Evolutionary conservation across 306 rosid species (phyloP).

Genomic region (Vigna radiata): DNA sequence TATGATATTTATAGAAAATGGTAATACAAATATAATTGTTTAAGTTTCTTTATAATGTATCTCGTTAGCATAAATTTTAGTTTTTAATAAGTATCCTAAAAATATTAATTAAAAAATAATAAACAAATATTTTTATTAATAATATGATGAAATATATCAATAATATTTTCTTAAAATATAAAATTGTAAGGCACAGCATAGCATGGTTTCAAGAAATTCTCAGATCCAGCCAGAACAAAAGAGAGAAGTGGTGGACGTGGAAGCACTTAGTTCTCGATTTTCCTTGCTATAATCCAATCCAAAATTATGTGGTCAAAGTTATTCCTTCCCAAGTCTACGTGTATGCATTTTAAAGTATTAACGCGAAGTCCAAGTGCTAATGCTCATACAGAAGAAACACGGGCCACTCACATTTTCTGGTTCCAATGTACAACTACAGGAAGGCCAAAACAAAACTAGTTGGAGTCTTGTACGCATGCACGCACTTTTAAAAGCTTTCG

Average conservation of each 20-base stretch:
- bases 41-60: too few species aligned
- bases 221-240: not conserved
- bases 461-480: not conserved
- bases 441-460: not conserved
- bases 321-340: not conserved
- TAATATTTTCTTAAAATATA: too few species aligned
- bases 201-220: not conserved
- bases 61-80: too few species aligned
- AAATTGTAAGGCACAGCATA: too few species aligned
- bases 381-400: not conserved
- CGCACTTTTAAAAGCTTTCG: not conserved
- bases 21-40: too few species aligned
- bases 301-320: conserved; percentile 32
- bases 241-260: not conserved
- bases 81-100: too few species aligned
- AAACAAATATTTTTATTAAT: too few species aligned
- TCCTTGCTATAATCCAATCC: not conserved
- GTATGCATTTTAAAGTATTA: not conserved
- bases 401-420: conserved; percentile 15
- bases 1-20: too few species aligned
- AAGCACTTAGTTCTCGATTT: not conserved
- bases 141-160: too few species aligned
- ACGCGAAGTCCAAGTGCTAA: not conserved
- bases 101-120: too few species aligned
- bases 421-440: not conserved